Conservation (phyloP, 1,284 basidiomycete species). For the Austropuccinia psidii region DNA sequence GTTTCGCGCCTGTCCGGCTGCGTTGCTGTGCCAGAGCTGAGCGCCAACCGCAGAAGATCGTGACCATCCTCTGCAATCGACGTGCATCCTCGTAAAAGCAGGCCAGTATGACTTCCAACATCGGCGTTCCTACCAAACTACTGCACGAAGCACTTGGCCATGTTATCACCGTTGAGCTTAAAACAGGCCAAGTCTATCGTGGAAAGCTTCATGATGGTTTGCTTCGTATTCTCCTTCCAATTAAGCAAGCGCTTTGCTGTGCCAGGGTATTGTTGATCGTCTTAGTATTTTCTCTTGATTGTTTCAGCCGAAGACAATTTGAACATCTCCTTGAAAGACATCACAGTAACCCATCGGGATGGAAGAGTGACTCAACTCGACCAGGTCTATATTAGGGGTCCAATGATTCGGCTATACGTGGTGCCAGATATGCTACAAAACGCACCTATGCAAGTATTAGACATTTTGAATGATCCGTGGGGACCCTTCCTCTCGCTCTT, state of each 20-base stretch:
- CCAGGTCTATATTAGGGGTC: slow-evolving; percentile 97
- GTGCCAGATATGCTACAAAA: slow-evolving; percentile 99
- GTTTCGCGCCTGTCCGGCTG: no score
- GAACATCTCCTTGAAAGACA: slow-evolving; percentile 92
- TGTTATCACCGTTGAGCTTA: slow-evolving; percentile 92
- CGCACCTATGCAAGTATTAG: slow-evolving; percentile 78
- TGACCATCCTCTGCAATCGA: no score
- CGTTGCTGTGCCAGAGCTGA: no score
- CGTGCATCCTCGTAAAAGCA: no score
- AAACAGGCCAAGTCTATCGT: slow-evolving; percentile 92
- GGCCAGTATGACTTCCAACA: slow-evolving; percentile 39
- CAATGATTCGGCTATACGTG: slow-evolving; percentile 96
- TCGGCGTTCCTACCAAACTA: slow-evolving; percentile 49
- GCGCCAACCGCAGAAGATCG: no score
- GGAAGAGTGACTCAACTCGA: slow-evolving; percentile 98
- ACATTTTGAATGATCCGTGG: slow-evolving; percentile 37
- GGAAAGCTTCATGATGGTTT: slow-evolving; percentile 91
- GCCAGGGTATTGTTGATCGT: background rate
- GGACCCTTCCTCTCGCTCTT: background rate
- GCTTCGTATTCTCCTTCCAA: slow-evolving; percentile 39
- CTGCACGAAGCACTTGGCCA: slow-evolving; percentile 67
- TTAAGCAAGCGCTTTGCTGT: background rate
- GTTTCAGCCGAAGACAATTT: slow-evolving; percentile 88
- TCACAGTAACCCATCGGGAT: slow-evolving; percentile 95
- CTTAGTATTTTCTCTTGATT: background rate